Conservation (phyloP, 768 basidiomycete genomes). For the Termitomyces sp. region DNA sequence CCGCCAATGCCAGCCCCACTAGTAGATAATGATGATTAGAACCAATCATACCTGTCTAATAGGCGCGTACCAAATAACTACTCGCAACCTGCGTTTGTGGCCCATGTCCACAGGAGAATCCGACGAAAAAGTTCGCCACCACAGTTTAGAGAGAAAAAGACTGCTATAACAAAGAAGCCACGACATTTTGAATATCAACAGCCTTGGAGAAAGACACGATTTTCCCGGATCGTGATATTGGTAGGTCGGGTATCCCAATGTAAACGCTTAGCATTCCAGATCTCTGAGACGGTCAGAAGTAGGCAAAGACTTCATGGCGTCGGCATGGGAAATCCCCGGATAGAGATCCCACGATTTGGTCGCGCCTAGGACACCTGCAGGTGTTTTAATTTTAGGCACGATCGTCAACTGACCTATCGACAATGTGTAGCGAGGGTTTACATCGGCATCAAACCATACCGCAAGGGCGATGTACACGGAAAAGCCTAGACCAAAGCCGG, state of each 20-base stretch:
- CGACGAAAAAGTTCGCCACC: slow-evolving; percentile 9
- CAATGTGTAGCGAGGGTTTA: slow-evolving; percentile 2
- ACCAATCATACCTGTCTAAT: slow-evolving; percentile 9
- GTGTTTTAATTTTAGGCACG: slow-evolving; percentile 5
- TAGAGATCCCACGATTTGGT: slow-evolving; percentile 39
- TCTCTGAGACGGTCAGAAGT: slow-evolving; percentile 22
- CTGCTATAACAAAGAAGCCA: slow-evolving; percentile 15
- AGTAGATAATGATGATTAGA: slow-evolving; percentile 17
- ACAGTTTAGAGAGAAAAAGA: slow-evolving; percentile 9
- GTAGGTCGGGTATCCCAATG: slow-evolving; percentile 24
- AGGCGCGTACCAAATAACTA: slow-evolving; percentile 47
- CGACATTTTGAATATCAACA: slow-evolving; percentile 31
- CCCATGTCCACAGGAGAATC: slow-evolving; percentile 17
- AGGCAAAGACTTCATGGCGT: slow-evolving; percentile 21
- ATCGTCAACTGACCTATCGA: slow-evolving; percentile 14
- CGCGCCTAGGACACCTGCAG: slow-evolving; percentile 18
- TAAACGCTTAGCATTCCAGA: slow-evolving; percentile 37
- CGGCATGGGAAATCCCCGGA: slow-evolving; percentile 28
- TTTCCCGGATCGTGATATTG: slow-evolving; percentile 34
- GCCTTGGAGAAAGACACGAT: slow-evolving; percentile 34
- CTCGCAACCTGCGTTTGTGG: slow-evolving; percentile 34
- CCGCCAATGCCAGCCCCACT: slow-evolving; percentile 54
- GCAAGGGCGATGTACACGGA: slow-evolving; percentile 17
- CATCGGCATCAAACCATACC: slow-evolving; percentile 11
- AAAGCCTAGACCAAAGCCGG: not conserved